Evolutionary conservation across 2,329 filamentous ascomycete species (phyloP).

Genomic region (Lasiodiplodia sp.): DNA sequence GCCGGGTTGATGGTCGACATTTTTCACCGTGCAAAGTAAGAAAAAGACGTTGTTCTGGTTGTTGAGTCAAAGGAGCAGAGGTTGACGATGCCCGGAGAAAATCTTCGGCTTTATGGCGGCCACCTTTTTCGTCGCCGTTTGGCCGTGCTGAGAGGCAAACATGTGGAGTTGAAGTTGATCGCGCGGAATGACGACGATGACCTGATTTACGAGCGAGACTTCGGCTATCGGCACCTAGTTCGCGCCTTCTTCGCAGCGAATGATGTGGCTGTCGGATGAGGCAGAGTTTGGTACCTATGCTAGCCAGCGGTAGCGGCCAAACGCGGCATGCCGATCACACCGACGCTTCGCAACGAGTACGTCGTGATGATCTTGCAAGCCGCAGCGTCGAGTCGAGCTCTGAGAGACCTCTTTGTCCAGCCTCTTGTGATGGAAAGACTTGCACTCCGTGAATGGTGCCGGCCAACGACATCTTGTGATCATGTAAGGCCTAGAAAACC

Average conservation of each 20-base stretch:
- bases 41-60: background rate
- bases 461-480: background rate
- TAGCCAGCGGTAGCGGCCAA: background rate
- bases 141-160: background rate
- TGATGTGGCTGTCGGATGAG: background rate
- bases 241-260: background rate
- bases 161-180: background rate
- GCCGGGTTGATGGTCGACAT: slow-evolving; percentile 37
- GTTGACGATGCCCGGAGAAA: slow-evolving; percentile 9
- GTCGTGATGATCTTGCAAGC: background rate
- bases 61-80: slow-evolving; percentile 17
- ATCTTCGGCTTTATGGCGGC: slow-evolving; percentile 25
- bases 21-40: background rate
- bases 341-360: background rate
- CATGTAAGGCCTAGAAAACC: background rate
- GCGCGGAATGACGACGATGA: background rate
- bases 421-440: background rate
- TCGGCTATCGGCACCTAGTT: background rate
- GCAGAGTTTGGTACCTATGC: background rate
- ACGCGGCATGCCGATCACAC: background rate
- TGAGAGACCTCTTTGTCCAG: background rate
- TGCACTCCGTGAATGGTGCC: background rate
- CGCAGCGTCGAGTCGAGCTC: background rate
- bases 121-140: slow-evolving; percentile 16
- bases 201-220: background rate